Evolutionary conservation across 352 stramenopile species (phyloP), one percentile per base, ranked within the genome.

Genomic region (Pythium volutum): DNA sequence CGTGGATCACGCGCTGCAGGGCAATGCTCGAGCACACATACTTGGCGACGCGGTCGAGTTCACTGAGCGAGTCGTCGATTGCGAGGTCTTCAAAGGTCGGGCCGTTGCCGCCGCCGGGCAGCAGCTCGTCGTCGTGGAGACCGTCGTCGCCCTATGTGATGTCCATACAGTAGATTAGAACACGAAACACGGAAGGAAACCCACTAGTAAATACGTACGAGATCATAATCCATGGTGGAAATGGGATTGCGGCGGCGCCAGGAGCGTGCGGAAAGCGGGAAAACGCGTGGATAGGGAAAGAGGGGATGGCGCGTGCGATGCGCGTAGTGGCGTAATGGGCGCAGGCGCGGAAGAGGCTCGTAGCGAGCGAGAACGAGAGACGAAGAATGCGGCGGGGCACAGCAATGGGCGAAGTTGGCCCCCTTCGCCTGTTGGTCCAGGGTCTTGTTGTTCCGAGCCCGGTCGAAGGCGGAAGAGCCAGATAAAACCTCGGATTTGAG

Each of bases 21-120:
- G 96, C 95, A 70, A 99, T 99, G 66, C 87, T 93, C 68, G 88
- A 97, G 72, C 86, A 95, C 53, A 89, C 88, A 73, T 99, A 99
- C 62, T 96, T 93, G 51, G 95, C 91, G 25, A 99, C 85, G 36
- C 97, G 87, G 62, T 98, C 84, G 33, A 99, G 71, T 58, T 98
- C 82, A 59, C 85, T 97, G 26, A 99, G 75, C 43, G 96, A 97
- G 76, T 99, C 96, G 79, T 99, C 96, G 66, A 99, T 98, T 7
- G 96, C 97, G 41, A 99, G 79, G 75, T 99, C 96, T 76, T 99
- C 96, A 73, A 99, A 99, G n/a, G 93, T 98, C 22, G 92, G 89
- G 27, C 82, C 83, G 42, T 69, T 76, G 20, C 66, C 63, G 4
- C 25, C 57, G 10, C 47, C 59, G 7, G 83, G 63, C 38, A 59